Percentiles rank a stretch among this genome's conserved stretches.
Evolutionary conservation across 2,329 filamentous ascomycete genomes (phyloP).

Genomic region (Clarireedia paspali): DNA sequence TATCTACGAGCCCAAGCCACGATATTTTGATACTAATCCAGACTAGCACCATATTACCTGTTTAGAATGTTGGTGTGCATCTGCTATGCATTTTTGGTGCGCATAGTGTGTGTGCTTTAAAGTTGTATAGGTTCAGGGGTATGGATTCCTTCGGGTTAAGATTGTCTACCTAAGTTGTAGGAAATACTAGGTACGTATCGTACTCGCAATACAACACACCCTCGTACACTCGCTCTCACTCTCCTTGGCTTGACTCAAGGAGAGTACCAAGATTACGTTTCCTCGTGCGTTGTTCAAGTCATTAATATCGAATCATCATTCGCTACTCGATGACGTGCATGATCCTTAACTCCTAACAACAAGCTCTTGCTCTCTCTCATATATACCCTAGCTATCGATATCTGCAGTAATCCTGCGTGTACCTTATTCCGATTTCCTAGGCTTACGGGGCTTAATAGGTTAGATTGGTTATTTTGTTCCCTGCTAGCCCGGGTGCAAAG

Average conservation of each 20-base stretch:
- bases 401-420: neutral
- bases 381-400: neutral
- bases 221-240: neutral
- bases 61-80: neutral
- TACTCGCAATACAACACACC: neutral
- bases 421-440: constrained; percentile 4
- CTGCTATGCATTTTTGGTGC: no score
- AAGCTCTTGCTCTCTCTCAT: no score
- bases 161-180: no score
- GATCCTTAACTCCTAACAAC: neutral
- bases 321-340: constrained; percentile 7
- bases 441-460: neutral
- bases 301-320: neutral
- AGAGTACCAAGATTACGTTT: neutral
- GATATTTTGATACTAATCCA: neutral
- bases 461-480: neutral
- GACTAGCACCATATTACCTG: neutral
- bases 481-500: neutral
- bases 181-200: no score
- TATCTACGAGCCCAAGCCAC: constrained; percentile 2
- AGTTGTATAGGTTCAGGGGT: no score
- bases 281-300: neutral
- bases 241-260: neutral
- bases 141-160: no score
- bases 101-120: no score